Base-by-base conservation (phyloP, 2,329 filamentous ascomycete genomes). In the Ophiostoma perfectum region DNA sequence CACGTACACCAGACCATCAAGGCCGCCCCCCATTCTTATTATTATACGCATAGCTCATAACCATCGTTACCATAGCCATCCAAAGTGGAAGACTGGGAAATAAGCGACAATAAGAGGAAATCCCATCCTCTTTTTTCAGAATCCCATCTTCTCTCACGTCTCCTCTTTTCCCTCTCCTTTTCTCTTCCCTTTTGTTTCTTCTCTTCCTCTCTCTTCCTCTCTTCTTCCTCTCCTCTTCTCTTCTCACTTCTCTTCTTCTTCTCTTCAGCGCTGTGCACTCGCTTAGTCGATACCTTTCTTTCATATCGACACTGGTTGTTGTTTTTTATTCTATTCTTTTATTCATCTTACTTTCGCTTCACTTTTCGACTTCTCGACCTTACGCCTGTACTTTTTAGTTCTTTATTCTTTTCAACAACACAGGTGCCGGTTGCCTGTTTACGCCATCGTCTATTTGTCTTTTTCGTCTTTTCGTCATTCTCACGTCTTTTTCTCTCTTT, bases 201-300 rank as follows among this genome's bases (percentile, higher is more conserved):
- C 72, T 42, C 65, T 45, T 58, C 65, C 65, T 70, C 38, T 18
- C 69, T 64, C 65, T 72, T 72, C 71, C 72, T 67, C 69, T 69
- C 47, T 18, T 64, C 9, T 12, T 18, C 11, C 18, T 47, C 5
- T 27, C 16, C 18, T 41, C 9, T 64, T 9, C 2, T 64, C 41
- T 36, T 45, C 11, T 45, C 36, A 70, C 70, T 70, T 70, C 70
- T 62, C 68, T 71, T 41, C 63, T 42, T 70, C 71, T 72, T 73
- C 74, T 75, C 74, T 75, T 76, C 72, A 80, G 79, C 79, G 80
- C 81, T 81, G 80, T 79, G 80, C 80, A 81, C 80, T 81, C 79
- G 79, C 78, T 66, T 78, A 78, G 80, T 83, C 80, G 80, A 80
- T 83, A 82, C 76, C 80, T 77, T 80, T 84, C 79, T 80, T 83